phyloP scores from a whole-genome alignment of 1,284 basidiomycete species.

The Trichosporon ovoides region DNA sequence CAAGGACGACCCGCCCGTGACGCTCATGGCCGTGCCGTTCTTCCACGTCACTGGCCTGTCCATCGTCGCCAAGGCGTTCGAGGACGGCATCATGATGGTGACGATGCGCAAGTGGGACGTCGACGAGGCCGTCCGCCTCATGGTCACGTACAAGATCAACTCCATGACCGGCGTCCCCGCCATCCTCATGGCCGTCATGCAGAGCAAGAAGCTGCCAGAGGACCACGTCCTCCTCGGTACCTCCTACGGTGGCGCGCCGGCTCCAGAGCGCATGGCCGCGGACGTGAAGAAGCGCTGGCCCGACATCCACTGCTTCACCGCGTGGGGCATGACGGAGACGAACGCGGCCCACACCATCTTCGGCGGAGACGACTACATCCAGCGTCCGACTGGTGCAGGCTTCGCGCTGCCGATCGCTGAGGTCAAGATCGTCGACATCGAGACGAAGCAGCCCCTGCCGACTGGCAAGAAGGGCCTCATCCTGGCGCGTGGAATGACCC shows the following conservation, averaged over 20 bases:
- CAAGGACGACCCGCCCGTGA: not conserved
- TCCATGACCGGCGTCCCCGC: constrained; percentile 40
- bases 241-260: constrained; percentile 41
- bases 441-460: constrained; percentile 21
- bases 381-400: constrained; percentile 20
- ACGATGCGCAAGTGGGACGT: constrained; percentile 38
- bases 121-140: constrained; percentile 31
- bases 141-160: constrained; percentile 30
- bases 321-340: constrained; percentile 45
- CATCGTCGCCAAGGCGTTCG: constrained; percentile 36
- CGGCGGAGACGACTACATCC: constrained; percentile 36
- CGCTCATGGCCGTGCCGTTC: constrained; percentile 36
- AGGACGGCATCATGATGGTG: constrained; percentile 36
- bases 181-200: constrained; percentile 34
- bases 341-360: constrained; percentile 39
- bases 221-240: constrained; percentile 29
- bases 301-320: constrained; percentile 9
- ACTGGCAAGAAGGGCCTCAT: constrained; percentile 30
- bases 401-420: constrained; percentile 35
- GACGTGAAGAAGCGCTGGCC: constrained; percentile 35
- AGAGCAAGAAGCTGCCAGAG: constrained; percentile 27
- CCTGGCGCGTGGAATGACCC: constrained; percentile 39
- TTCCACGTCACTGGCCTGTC: constrained; percentile 44
- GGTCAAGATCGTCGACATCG: constrained; percentile 34
- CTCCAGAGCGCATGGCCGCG: constrained; percentile 31